Conservation (phyloP, 2,329 filamentous ascomycete species). For the Penicillium corylophilum region DNA sequence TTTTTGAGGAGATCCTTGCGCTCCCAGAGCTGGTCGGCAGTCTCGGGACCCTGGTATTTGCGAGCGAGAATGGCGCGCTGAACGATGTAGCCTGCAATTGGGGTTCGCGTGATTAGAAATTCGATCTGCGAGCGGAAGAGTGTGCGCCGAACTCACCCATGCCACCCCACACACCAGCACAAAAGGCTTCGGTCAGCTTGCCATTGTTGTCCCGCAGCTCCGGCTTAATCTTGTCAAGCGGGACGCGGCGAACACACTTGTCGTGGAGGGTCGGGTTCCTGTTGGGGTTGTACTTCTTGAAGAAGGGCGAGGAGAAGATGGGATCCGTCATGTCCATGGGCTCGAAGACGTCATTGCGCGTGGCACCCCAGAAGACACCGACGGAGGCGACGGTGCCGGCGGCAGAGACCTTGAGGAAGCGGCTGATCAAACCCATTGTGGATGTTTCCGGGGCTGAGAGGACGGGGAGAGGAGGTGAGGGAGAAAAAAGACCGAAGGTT, state of each 20-base stretch:
- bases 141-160: conserved; percentile 51
- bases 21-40: conserved; percentile 62
- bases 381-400: conserved; percentile 51
- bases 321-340: conserved; percentile 60
- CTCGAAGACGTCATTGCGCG: conserved; percentile 56
- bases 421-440: conserved; percentile 56
- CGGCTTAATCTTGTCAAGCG: conserved; percentile 63
- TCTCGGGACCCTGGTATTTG: conserved; percentile 59
- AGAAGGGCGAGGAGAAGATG: conserved; percentile 60
- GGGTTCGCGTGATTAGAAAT: background rate
- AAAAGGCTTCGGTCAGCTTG: conserved; percentile 64
- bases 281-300: conserved; percentile 60
- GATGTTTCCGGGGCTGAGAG: background rate
- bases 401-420: conserved; percentile 44
- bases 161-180: conserved; percentile 66
- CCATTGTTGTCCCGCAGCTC: conserved; percentile 63
- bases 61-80: conserved; percentile 60
- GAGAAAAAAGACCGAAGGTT: background rate
- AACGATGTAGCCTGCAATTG: conserved; percentile 42
- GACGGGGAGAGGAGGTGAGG: background rate
- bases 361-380: conserved; percentile 55
- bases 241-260: conserved; percentile 62
- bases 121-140: background rate
- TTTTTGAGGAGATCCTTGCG: conserved; percentile 54
- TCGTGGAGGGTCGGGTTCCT: conserved; percentile 65